Base-by-base conservation (phyloP, 345 rosid genomes). In the Corchorus olitorius region DNA sequence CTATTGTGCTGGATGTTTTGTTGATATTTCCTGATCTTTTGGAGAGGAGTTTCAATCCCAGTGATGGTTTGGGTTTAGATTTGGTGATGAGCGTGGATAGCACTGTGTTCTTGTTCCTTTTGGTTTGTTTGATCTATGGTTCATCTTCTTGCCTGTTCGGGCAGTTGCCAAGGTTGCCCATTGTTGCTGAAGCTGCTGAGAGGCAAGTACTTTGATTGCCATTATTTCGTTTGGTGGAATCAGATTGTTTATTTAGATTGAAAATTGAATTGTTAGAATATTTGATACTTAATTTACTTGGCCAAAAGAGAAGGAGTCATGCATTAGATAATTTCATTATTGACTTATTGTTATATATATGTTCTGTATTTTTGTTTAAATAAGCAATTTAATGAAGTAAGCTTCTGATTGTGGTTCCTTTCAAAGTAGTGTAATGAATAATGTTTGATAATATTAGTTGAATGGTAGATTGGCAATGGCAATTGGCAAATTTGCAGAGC, bases 161-260 rank as follows among this genome's bases (percentile, higher is more conserved):
- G 70, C 97, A 82, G 83, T 55, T 84, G 53, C 99, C 99, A 1
- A 89, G 99, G 76, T 84, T 96, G 90, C 99, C 99, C 27, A 86
- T 96, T 85, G 98, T 96, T 60, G 98, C 98, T 75, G 99, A 95
- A 54, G 99, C 98, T 78, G 98, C 99, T 77, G 98, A 96, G 66
- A 92, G 97, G 85, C 99, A 93, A 82, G 97, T 92, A 78, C 91
- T 89, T 68, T 95, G 90, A 92, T 49, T 60, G 19, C 10, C 48
- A 35, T 14, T 46, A 8, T 45, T 5, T 55, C 13, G 6, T 56
- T 22, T 6, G 59, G 0, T 8, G 6, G 4, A 50, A 56, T 8
- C 54, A 43, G 12, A 33, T 58, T 59, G 76, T 39, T 46, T 46
- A 19, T 46, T 46, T 49, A 35, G 39, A 33, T 33, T 17, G 43